Conservation (phyloP, 116 monocot species). For the Dioscorea cayenensis region DNA sequence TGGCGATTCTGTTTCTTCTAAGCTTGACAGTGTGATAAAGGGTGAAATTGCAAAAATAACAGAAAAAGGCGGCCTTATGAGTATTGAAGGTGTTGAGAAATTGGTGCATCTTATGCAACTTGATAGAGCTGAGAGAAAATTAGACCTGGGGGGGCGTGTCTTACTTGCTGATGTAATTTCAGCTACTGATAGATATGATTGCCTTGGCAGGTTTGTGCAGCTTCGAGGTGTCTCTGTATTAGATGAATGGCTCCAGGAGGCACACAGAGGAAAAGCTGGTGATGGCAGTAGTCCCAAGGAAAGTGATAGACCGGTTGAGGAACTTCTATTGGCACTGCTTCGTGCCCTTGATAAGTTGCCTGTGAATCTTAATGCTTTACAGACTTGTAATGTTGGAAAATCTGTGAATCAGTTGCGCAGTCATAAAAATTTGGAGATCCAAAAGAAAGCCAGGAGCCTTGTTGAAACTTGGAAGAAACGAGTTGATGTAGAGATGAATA, state of each 20-base stretch:
- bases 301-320: slow-evolving; percentile 75
- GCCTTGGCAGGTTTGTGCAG: slow-evolving; percentile 78
- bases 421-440: slow-evolving; percentile 88
- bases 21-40: slow-evolving; percentile 54
- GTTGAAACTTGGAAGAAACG: slow-evolving; percentile 99
- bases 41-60: slow-evolving; percentile 78
- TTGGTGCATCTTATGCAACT: slow-evolving; percentile 76
- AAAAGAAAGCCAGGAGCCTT: slow-evolving; percentile 86
- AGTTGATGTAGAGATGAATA: slow-evolving; percentile 85
- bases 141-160: slow-evolving; percentile 63
- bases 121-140: slow-evolving; percentile 65
- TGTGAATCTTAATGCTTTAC: slow-evolving; percentile 81
- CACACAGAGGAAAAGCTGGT: slow-evolving; percentile 76
- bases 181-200: slow-evolving; percentile 73
- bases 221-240: slow-evolving; percentile 67
- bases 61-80: slow-evolving; percentile 73
- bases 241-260: slow-evolving; percentile 98
- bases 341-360: slow-evolving; percentile 90
- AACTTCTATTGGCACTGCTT: slow-evolving; percentile 76
- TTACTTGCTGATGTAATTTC: slow-evolving; percentile 88
- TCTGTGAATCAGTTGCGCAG: slow-evolving; percentile 87
- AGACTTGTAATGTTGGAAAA: slow-evolving; percentile 80
- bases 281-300: slow-evolving; percentile 79
- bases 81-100: slow-evolving; percentile 70
- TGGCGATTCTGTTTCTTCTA: slow-evolving; percentile 42